Evolutionary conservation across 306 rosid genomes (phyloP), one percentile per base, ranked within the genome.

Genomic region (Trifolium subterraneum): DNA sequence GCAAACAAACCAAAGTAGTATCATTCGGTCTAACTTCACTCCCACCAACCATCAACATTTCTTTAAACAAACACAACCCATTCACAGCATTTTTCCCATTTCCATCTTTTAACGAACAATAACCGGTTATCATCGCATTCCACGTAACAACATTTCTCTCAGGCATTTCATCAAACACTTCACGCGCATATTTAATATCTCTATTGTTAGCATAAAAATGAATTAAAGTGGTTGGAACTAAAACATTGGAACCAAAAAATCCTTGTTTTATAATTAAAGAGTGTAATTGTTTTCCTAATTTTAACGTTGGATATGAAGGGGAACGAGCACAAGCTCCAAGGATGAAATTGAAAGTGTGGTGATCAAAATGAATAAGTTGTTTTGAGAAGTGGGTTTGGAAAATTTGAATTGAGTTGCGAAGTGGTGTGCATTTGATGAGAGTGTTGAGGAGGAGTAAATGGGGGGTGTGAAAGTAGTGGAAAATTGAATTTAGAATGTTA

Each of bases 41-140:
- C 22, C 2, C 9, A 48, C 87, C 31, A 56, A 20, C 63, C 14
- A 69, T 82, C 81, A 92, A 71, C 93, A 92, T 88, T 48, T 80
- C 75, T 25, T 70, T 73, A 77, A 92, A 89, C 86, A 92, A 77
- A 48, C 71, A 68, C 77, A 92, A 69, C 1, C 87, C 93, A 51
- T 70, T 72, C 12, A 41, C 52, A 62, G 90, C 83, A 66, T 78
- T 55, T 50, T 78, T 67, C 33, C 62, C 66, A 8, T 22, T 77
- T 70, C 31, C 80, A 71, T 70, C 88, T 68, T 77, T 81, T 29
- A 79, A 81, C 6, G 90, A 85, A 83, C 85, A 88, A 76, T 84
- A 87, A 64, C 98, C 96, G 1, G 84, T 52, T 56, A 92, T 84
- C 91, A 92, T 85, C 1, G 90, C 88, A 81, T 90, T 92, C 98